phyloP scores from a whole-genome alignment of 2,329 filamentous ascomycete genomes.

The Blastomyces emzantsi region DNA sequence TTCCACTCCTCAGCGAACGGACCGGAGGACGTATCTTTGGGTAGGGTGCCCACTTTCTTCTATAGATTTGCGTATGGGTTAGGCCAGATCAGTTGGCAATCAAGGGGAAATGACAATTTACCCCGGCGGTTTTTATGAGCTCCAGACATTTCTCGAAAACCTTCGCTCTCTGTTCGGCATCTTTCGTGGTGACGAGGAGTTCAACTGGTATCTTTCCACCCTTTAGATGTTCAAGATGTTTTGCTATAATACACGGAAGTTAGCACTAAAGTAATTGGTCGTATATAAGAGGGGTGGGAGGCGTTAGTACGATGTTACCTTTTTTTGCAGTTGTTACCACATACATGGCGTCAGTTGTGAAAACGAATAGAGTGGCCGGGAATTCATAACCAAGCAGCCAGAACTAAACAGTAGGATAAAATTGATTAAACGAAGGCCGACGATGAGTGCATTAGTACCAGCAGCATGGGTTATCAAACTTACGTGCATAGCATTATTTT shows the following conservation, averaged over 20 bases:
- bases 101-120: constrained; percentile 41
- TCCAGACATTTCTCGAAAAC: constrained; percentile 77
- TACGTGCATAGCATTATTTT: constrained; percentile 95
- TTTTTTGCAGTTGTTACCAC: constrained; percentile 96
- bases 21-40: constrained; percentile 75
- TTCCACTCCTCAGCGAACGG: constrained; percentile 98
- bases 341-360: constrained; percentile 80
- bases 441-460: background rate
- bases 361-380: constrained; percentile 85
- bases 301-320: constrained; percentile 46
- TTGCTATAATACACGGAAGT: constrained; percentile 50
- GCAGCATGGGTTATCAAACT: constrained; percentile 29
- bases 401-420: constrained; percentile 52
- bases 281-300: background rate
- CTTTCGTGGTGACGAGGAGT: constrained; percentile 84
- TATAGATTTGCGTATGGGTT: constrained; percentile 27
- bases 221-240: constrained; percentile 86
- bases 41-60: constrained; percentile 82
- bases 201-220: constrained; percentile 88
- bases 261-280: background rate
- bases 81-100: background rate
- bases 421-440: constrained; percentile 9
- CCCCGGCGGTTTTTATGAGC: constrained; percentile 76
- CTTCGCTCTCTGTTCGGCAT: constrained; percentile 83
- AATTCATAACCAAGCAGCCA: constrained; percentile 99